Base-by-base conservation (phyloP, 768 basidiomycete genomes). In the Psilocybe tampanensis region DNA sequence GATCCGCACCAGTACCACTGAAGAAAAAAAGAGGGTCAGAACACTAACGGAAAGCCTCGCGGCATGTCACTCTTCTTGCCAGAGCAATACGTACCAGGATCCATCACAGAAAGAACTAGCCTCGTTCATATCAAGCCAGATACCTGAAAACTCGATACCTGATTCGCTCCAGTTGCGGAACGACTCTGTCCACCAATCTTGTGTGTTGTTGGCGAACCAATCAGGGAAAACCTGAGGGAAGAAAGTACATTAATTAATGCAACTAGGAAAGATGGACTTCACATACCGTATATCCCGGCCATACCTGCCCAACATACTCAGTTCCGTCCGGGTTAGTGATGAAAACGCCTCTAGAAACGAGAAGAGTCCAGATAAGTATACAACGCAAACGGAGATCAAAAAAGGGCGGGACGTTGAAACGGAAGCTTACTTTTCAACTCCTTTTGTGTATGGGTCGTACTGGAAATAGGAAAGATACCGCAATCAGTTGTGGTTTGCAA, bases 271-370 rank as follows among this genome's bases (percentile, higher is more conserved):
- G 39, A 57, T 45, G n/a, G 12, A 6, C 13, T n/a, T 45, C 24
- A 64, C 66, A 41, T 33, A 85, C 88, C 7, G 87, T 86, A 69
- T 83, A 86, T 21, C 90, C 88, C 15, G 90, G 89, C 89, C 88
- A 92, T 8, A 90, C 89, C 65, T 86, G 79, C 11, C 91, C 91
- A 1, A 90, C 66, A 68, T 88, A 92, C 63, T 86, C 80, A 34
- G 85, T 80, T 0, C 85, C 86, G 63, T 92, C 86, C 0, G 86
- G 86, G 67, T 92, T 91, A 62, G 84, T 90, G 49, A 93, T 81
- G 69, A 86, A 92, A 0, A 85, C 80, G 47, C 83, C 80, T n/a
- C 87, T 88, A 58, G 19, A 49, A 39, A 55, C 36, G 18, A 45
- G 44, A 58, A 50, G 43, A 54, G 34, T 29, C 47, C 50, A 54